A percentile compares a stretch with the other conserved stretches of the same genome.
These are phyloP conservation scores for Hypoxylon sp. DNA, from an alignment of 2,329 filamentous ascomycete species.

Conservation along the genomic window DNA sequence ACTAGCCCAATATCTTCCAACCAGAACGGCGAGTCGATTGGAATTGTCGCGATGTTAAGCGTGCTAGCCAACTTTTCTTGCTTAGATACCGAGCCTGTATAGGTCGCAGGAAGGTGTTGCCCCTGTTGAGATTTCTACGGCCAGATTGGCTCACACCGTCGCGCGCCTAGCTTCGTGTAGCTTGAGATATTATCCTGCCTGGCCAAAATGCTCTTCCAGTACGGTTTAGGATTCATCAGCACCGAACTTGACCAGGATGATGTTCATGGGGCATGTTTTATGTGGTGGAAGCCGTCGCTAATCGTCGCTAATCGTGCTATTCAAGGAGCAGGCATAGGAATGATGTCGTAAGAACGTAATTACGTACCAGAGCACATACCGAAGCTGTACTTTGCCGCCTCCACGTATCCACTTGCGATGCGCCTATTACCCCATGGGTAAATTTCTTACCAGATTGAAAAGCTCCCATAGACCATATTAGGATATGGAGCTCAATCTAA, in stretches of 20 bases:
- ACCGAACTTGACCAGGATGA: constrained; percentile 32
- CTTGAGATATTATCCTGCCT: constrained; percentile 32
- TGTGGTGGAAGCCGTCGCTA: constrained; percentile 35
- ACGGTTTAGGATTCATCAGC: constrained; percentile 32
- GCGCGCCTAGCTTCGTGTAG: constrained; percentile 33
- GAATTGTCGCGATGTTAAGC: constrained; percentile 28
- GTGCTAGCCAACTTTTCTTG: constrained; percentile 39
- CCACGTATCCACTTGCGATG: background rate
- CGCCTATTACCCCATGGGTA: background rate
- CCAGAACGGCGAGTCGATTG: constrained; percentile 37
- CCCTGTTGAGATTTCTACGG: background rate
- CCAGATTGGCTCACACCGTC: background rate
- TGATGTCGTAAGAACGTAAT: constrained; percentile 3
- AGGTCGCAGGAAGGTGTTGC: constrained; percentile 41
- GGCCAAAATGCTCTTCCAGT: constrained; percentile 33
- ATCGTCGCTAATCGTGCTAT: constrained; percentile 1
- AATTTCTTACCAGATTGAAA: background rate
- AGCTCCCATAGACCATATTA: background rate
- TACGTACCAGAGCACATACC: background rate
- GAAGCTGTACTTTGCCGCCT: background rate
- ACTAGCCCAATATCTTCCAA: constrained; percentile 26
- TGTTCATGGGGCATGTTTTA: constrained; percentile 1
- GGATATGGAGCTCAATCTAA: background rate
- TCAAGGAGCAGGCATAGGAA: background rate
- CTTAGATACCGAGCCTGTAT: constrained; percentile 36